Evolutionary conservation across 768 basidiomycete genomes (phyloP), one percentile per base, ranked within the genome.

Genomic region (Leccinum longicurvipes): DNA sequence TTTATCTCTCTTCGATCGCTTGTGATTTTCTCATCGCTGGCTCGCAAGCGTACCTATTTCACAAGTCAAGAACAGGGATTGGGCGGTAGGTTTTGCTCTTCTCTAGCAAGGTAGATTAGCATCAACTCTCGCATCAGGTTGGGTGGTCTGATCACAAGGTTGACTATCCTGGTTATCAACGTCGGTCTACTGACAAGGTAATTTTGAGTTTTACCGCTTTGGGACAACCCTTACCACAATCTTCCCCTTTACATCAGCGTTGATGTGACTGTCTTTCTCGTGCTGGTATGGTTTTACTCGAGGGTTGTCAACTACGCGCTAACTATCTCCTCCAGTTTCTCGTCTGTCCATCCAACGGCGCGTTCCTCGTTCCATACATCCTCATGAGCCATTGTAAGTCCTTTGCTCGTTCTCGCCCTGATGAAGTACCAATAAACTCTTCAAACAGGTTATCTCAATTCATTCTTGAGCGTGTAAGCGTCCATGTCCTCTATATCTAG

Each of bases 351-450:
- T 57, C 54, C 36, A 74, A 75, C 27, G 73, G 73, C 29, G 64
- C 63, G 2, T 74, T 74, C 44, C 70, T 74, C 32, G 64, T 74
- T 10, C 73, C 73, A 0, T 74, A 74, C 51, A 71, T 74, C 51
- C 68, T 74, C 6, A 72, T 74, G 65, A 74, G 73, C 28, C 72
- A 74, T 52, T 74, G 73, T 70, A 31, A 44, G 73, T 44, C 34
- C 6, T 21, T 2, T 8, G 1, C 24, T 1, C 7, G 6, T 50
- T 46, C 29, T 58, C 17, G 6, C 12, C 4, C 19, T 1, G 2
- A 44, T n/a, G 4, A 27, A 0, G 6, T 36, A 9, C 31, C 7
- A 3, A 56, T 14, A 23, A 39, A 17, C n/a, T 5, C 12, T 17
- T 15, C 31, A 11, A 4, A n/a, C 32, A 74, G 73, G 67, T 57